These are phyloP conservation scores for Colletotrichum sp. DNA, from an alignment of 2,329 filamentous ascomycete genomes.

Conservation along the genomic window DNA sequence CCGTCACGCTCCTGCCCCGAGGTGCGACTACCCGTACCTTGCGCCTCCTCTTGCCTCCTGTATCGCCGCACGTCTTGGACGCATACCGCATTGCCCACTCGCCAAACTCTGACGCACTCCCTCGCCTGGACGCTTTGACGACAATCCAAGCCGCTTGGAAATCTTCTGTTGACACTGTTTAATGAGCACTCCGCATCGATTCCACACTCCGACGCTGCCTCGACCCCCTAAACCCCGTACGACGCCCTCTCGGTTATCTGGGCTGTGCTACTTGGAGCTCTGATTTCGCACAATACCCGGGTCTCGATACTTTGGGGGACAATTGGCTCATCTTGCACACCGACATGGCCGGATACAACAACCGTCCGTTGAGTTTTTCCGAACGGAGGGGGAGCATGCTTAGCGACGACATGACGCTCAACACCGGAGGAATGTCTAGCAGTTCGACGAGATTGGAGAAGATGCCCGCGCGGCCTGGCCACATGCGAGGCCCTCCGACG, in stretches of 20 bases:
- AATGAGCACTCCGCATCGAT: conserved; percentile 5
- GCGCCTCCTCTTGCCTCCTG: not conserved
- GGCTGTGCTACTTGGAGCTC: not conserved
- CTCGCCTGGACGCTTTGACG: not conserved
- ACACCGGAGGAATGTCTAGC: conserved; percentile 49
- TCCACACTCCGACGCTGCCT: not conserved
- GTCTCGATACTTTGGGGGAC: not conserved
- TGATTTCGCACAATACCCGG: not conserved
- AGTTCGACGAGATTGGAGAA: conserved; percentile 57
- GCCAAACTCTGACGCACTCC: not conserved
- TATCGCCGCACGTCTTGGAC: not conserved
- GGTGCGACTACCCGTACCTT: not conserved
- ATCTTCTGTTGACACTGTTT: not conserved
- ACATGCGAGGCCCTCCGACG: conserved; percentile 63
- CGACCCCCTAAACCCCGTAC: not conserved
- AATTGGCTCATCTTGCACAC: not conserved
- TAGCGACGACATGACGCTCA: conserved; percentile 62
- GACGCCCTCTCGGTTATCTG: not conserved
- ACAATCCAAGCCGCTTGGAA: not conserved
- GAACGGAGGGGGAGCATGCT: conserved; percentile 65
- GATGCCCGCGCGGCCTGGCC: conserved; percentile 52
- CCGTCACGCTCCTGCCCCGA: not conserved
- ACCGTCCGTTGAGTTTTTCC: conserved; percentile 61
- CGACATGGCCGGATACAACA: conserved; percentile 48
- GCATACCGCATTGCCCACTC: not conserved